phyloP scores from a whole-genome alignment of 805 yeast species.

The Aciculoconidium aculeatum region DNA sequence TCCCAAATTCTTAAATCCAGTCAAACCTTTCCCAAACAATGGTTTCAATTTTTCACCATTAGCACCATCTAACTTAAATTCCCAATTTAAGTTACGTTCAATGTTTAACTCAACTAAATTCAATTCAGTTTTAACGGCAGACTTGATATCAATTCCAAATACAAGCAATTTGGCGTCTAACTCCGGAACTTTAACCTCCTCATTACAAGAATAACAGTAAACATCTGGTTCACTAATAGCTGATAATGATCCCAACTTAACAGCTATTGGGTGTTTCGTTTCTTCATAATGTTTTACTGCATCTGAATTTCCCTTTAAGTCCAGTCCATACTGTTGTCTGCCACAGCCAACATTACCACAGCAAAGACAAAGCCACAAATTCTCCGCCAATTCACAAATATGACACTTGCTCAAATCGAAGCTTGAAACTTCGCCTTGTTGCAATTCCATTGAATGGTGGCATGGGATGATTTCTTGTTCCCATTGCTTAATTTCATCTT shows the following conservation, averaged over 20 bases:
- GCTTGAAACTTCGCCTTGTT: conserved; percentile 24
- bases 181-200: conserved; percentile 75
- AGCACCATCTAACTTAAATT: conserved; percentile 71
- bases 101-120: conserved; percentile 82
- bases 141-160: conserved; percentile 61
- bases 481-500: conserved; percentile 84
- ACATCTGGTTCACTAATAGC: conserved; percentile 69
- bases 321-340: conserved; percentile 86
- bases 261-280: conserved; percentile 71
- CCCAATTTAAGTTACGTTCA: conserved; percentile 92
- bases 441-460: conserved; percentile 59
- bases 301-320: conserved; percentile 84
- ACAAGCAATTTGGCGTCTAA: conserved; percentile 42
- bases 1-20: conserved; percentile 87
- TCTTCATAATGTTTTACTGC: conserved; percentile 67
- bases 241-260: conserved; percentile 84
- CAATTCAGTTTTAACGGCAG: conserved; percentile 72
- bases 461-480: conserved; percentile 82
- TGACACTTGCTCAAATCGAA: conserved; percentile 42
- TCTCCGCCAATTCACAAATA: conserved; percentile 61
- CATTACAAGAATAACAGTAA: conserved; percentile 84
- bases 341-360: conserved; percentile 97
- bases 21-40: conserved; percentile 67
- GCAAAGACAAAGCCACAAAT: conserved; percentile 86
- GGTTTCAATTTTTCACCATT: conserved; percentile 61